Base-by-base conservation (phyloP, 768 basidiomycete species). In the Rhodosporidiobolus odoratus region DNA sequence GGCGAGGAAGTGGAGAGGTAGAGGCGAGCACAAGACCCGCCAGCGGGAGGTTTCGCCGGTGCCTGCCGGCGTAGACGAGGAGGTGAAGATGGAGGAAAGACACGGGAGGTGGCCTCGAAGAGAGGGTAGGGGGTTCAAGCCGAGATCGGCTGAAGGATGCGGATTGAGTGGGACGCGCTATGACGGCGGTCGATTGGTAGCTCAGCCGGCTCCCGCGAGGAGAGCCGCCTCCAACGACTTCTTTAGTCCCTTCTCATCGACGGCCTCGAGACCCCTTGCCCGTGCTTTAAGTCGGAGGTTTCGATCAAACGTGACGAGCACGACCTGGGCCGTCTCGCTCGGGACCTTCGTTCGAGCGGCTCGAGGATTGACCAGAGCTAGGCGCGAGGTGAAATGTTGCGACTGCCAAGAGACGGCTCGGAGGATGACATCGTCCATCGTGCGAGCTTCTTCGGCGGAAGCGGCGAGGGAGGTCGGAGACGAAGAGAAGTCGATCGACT, bases 371-470 rank as follows among this genome's bases (percentile, higher is more conserved):
- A 97, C 83, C 78, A 95, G 81, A 6, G 82, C 83, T 0, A 91
- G 88, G 25, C 92, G 87, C 81, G 95, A 91, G 41, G 88, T 82
- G 87, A 92, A 97, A 77, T 97, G 92, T 41, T 92, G 89, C 63
- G 89, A 85, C 77, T 97, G 95, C 90, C 92, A 97, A 59, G 90
- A 84, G 25, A 91, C 93, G 43, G 92, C 89, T 76, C 90, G 88
- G 53, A 98, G 84, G 68, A 99, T 96, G 62, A 94, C 83, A 76
- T 98, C 95, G 77, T 98, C 96, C 91, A 96, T 93, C 69, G 85
- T 91, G 47, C 89, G 84, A 56, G 89, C 88, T 80, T 82, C 81
- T 8, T 79, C 78, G 67, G 72, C 73, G 25, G 53, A 35, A 1
- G 47, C n/a, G 37, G 60, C 65, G 64, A 65, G 62, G 47, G 53